These are phyloP conservation scores for Acacia pycnantha DNA, from an alignment of 331 rosid species.

Conservation along the genomic window DNA sequence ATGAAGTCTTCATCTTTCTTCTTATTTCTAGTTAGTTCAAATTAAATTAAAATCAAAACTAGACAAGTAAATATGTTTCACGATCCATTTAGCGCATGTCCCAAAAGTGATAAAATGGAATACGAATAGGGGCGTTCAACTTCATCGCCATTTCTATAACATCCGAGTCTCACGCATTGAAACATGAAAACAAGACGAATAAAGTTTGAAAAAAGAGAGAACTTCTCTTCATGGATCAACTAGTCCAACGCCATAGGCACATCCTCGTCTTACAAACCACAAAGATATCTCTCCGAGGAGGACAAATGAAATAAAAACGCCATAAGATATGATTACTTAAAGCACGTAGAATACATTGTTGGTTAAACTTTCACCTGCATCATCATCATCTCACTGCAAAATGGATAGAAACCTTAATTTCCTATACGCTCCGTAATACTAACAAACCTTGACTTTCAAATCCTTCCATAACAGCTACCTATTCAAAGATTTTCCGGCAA, in stretches of 20 bases:
- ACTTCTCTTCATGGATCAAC: not conserved
- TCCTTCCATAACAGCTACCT: conserved; percentile 34
- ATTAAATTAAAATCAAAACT: not conserved
- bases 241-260: not conserved
- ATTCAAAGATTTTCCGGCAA: conserved; percentile 48
- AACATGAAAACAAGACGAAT: not conserved
- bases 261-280: not conserved
- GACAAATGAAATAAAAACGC: not conserved
- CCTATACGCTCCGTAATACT: not conserved
- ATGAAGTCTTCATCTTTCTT: too few species aligned
- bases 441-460: conserved; percentile 28
- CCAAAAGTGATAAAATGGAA: not conserved
- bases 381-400: not conserved
- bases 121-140: not conserved
- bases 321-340: not conserved
- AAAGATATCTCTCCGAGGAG: not conserved
- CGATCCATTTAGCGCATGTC: not conserved
- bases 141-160: not conserved
- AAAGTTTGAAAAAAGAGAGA: not conserved
- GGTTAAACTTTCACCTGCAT: not conserved
- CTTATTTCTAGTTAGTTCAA: not conserved
- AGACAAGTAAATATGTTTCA: not conserved
- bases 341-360: not conserved
- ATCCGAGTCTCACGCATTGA: not conserved
- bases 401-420: not conserved